Conservation (phyloP, 768 basidiomycete species). For the Auricularia sp. region DNA sequence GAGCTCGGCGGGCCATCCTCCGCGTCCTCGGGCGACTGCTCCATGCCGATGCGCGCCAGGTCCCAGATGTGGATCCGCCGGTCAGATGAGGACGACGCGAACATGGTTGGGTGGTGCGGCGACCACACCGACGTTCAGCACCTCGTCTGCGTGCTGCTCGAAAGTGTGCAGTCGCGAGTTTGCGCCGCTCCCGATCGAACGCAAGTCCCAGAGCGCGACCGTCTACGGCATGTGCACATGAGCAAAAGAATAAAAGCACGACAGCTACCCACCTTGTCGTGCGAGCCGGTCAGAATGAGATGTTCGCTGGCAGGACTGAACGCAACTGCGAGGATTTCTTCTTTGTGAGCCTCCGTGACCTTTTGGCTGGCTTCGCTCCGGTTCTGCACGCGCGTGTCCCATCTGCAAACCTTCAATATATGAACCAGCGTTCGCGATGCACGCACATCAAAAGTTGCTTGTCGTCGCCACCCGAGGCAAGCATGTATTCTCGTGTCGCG, state of each 20-base stretch:
- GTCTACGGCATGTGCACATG: constrained; percentile 43
- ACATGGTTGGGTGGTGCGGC: constrained; percentile 82
- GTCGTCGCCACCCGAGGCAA: constrained; percentile 95
- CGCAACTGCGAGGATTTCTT: constrained; percentile 83
- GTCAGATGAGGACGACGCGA: constrained; percentile 91
- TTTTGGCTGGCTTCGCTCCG: constrained; percentile 56
- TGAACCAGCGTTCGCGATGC: constrained; percentile 6
- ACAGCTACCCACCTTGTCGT: constrained; percentile 64
- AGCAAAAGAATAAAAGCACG: neutral
- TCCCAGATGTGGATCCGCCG: constrained; percentile 95
- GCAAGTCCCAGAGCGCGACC: constrained; percentile 77
- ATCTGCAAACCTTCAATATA: constrained; percentile 37
- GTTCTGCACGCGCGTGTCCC: constrained; percentile 71
- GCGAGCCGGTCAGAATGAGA: constrained; percentile 82
- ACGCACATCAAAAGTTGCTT: constrained; percentile 86
- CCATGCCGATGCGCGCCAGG: constrained; percentile 78
- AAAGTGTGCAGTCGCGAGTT: constrained; percentile 78
- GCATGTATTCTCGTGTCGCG: constrained; percentile 64
- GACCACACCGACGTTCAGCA: constrained; percentile 94
- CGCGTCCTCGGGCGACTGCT: constrained; percentile 96
- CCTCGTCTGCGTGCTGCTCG: constrained; percentile 89
- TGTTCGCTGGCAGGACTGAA: constrained; percentile 78
- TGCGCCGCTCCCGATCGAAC: constrained; percentile 36
- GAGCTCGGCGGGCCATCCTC: constrained; percentile 95
- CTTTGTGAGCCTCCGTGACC: constrained; percentile 70